These are phyloP conservation scores for Byssochlamys sp. DNA, from an alignment of 2,329 filamentous ascomycete species.

Conservation along the genomic window DNA sequence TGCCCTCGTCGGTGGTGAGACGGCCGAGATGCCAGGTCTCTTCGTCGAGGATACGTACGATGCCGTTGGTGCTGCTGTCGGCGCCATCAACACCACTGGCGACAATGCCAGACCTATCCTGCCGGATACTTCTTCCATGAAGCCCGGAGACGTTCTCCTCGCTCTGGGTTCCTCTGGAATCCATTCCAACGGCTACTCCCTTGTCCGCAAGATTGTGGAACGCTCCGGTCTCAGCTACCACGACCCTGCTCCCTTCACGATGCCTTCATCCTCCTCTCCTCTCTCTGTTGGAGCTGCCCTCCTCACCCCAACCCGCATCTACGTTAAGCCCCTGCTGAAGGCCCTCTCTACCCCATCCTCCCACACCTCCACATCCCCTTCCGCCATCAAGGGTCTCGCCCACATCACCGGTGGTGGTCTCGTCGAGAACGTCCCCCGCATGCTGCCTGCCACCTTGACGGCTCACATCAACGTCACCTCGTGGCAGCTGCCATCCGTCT, in stretches of 20 bases:
- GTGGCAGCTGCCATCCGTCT: conserved; percentile 70
- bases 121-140: conserved; percentile 67
- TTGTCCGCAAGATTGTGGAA: conserved; percentile 83
- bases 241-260: conserved; percentile 67
- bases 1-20: conserved; percentile 91
- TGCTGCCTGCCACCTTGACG: conserved; percentile 69
- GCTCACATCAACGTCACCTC: conserved; percentile 68
- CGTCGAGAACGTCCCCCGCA: conserved; percentile 85
- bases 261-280: conserved; percentile 35
- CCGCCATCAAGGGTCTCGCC: conserved; percentile 72
- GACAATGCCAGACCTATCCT: conserved; percentile 55
- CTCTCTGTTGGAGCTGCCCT: conserved; percentile 60
- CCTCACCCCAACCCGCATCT: conserved; percentile 84
- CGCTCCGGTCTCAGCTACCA: conserved; percentile 61
- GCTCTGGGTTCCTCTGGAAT: conserved; percentile 77
- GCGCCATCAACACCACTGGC: conserved; percentile 55
- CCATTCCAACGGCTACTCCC: conserved; percentile 94
- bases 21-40: conserved; percentile 95
- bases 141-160: conserved; percentile 70
- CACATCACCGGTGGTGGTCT: conserved; percentile 96
- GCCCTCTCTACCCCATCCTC: conserved; percentile 37
- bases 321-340: conserved; percentile 71
- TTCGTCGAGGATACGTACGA: conserved; percentile 86
- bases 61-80: conserved; percentile 79
- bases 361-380: conserved; percentile 30